These are phyloP conservation scores for Stylosanthes scabra DNA, from an alignment of 331 rosid genomes.

Conservation along the genomic window DNA sequence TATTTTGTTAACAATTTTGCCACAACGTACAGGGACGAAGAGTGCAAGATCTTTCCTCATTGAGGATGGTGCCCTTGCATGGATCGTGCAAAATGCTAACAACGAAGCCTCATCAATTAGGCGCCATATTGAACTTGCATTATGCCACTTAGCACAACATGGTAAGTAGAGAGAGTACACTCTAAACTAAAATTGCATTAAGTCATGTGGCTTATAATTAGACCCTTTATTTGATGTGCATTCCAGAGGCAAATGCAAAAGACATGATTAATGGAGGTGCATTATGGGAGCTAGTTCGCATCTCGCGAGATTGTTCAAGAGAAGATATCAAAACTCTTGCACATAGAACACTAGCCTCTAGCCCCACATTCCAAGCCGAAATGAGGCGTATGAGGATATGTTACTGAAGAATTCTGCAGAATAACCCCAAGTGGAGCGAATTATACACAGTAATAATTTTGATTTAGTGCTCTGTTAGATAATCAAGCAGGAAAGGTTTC, in stretches of 20 bases:
- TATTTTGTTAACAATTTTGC: constrained; percentile 26
- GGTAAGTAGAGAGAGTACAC: constrained; percentile 53
- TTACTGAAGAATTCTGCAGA: constrained; percentile 43
- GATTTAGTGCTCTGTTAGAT: constrained; percentile 20
- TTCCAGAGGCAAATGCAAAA: constrained; percentile 87
- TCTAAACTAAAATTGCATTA: constrained; percentile 26
- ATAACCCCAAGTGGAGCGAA: constrained; percentile 25
- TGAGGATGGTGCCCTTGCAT: constrained; percentile 95
- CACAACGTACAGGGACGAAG: constrained; percentile 69
- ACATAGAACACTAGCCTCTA: constrained; percentile 74
- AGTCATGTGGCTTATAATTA: constrained; percentile 27
- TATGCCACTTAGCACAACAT: constrained; percentile 96
- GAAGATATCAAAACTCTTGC: constrained; percentile 96
- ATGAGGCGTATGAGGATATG: constrained; percentile 74
- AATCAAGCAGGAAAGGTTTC: constrained; percentile 28
- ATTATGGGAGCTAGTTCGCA: constrained; percentile 92
- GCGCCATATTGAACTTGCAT: constrained; percentile 97
- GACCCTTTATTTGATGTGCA: constrained; percentile 36
- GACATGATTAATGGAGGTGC: constrained; percentile 96
- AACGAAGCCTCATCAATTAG: constrained; percentile 86
- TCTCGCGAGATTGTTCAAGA: constrained; percentile 87
- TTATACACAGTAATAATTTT: constrained; percentile 16
- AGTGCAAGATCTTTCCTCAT: constrained; percentile 85
- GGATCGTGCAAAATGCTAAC: constrained; percentile 98
- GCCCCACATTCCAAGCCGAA: constrained; percentile 90